These are phyloP conservation scores for Solioccasus polychromus DNA, from an alignment of 768 basidiomycete species.

Conservation along the genomic window DNA sequence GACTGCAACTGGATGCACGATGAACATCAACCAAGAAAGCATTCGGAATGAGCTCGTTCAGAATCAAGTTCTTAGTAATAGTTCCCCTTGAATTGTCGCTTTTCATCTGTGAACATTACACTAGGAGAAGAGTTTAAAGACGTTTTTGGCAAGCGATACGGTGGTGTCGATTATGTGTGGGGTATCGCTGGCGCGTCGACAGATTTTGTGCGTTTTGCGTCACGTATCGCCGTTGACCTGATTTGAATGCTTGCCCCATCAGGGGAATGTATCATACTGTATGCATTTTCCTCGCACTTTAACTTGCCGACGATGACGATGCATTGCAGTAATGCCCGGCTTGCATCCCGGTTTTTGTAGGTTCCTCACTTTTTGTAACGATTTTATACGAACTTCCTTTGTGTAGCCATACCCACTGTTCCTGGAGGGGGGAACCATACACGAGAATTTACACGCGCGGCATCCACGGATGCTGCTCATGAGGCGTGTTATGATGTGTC, in stretches of 20 bases:
- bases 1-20: slow-evolving; percentile 61
- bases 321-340: slow-evolving; percentile 49
- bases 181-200: slow-evolving; percentile 74
- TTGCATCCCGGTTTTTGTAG: slow-evolving; percentile 63
- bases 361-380: slow-evolving; percentile 1
- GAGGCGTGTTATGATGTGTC: slow-evolving; percentile 60
- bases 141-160: slow-evolving; percentile 57
- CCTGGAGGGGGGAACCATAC: slow-evolving; percentile 77
- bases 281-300: background rate
- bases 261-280: slow-evolving; percentile 69
- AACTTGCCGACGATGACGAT: background rate
- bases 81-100: background rate
- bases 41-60: slow-evolving; percentile 58
- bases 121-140: slow-evolving; percentile 63
- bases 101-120: background rate
- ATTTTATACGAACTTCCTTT: background rate
- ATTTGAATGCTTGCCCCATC: background rate
- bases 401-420: slow-evolving; percentile 68
- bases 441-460: slow-evolving; percentile 56
- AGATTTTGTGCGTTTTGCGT: slow-evolving; percentile 63
- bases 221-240: background rate
- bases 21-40: slow-evolving; percentile 38
- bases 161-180: slow-evolving; percentile 57
- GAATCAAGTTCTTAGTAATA: slow-evolving; percentile 57
- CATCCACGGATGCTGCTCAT: slow-evolving; percentile 58